Evolutionary conservation across 768 basidiomycete genomes (phyloP).

Genomic region (Pisolithus orientalis): DNA sequence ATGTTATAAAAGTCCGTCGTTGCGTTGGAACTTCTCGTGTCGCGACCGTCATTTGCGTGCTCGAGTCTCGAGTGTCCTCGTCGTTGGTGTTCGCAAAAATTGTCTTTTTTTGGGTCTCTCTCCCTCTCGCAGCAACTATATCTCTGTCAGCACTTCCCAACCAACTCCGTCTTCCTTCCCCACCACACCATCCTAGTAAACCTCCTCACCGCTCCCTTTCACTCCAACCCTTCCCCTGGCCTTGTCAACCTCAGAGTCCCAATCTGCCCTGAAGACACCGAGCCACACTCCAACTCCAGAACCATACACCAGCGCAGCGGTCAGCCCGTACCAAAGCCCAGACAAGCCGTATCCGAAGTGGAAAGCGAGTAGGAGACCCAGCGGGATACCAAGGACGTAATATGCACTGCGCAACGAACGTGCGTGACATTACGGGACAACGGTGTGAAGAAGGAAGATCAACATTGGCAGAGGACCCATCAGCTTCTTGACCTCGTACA

Average conservation of each 20-base stretch:
- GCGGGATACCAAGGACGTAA: slow-evolving; percentile 78
- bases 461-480: not conserved
- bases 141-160: not conserved
- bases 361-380: slow-evolving; percentile 78
- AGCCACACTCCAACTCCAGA: slow-evolving; percentile 49
- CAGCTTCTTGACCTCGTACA: not conserved
- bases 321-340: slow-evolving; percentile 85
- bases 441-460: not conserved
- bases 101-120: not conserved
- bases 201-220: slow-evolving; percentile 40
- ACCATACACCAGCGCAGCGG: slow-evolving; percentile 58
- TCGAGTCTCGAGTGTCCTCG: too few relatives aligned
- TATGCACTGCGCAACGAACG: slow-evolving; percentile 70
- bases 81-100: not conserved
- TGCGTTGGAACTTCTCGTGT: not conserved
- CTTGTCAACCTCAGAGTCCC: slow-evolving; percentile 49
- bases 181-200: slow-evolving; percentile 29
- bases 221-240: slow-evolving; percentile 30
- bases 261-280: slow-evolving; percentile 51
- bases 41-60: not conserved
- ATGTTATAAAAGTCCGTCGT: not conserved
- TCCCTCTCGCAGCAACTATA: not conserved
- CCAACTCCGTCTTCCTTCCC: slow-evolving; percentile 11
- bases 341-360: slow-evolving; percentile 45
- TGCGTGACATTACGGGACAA: slow-evolving; percentile 34